These are phyloP conservation scores for Penicillium sp. DNA, from an alignment of 2,329 filamentous ascomycete species.

Conservation along the genomic window DNA sequence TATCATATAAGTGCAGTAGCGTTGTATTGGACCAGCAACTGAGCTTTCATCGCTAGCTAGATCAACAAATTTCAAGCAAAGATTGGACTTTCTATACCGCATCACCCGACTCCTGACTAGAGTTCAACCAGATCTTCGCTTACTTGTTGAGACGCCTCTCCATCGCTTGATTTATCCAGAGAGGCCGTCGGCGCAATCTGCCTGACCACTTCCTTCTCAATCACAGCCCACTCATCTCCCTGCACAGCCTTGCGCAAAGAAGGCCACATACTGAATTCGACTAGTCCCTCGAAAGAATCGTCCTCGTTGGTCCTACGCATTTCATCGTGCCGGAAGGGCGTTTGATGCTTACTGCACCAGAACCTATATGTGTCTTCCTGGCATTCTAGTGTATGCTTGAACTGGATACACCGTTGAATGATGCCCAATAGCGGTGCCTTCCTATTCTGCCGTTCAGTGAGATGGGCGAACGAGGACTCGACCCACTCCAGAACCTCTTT, in stretches of 20 bases:
- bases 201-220: constrained; percentile 15
- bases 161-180: background rate
- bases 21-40: background rate
- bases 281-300: background rate
- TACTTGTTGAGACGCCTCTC: background rate
- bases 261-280: constrained; percentile 16
- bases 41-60: background rate
- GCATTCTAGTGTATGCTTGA: constrained; percentile 21
- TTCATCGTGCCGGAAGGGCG: background rate
- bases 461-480: too few species aligned
- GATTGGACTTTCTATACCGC: background rate
- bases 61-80: background rate
- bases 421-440: constrained; percentile 7
- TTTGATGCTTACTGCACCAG: constrained; percentile 5
- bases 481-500: background rate
- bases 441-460: background rate
- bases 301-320: constrained; percentile 8
- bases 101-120: background rate
- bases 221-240: background rate
- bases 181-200: background rate
- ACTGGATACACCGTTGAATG: constrained; percentile 11
- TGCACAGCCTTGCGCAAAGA: constrained; percentile 7
- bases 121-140: background rate
- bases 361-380: constrained; percentile 18
- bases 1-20: too few species aligned